Conservation (phyloP, 202 grass and related monocot genomes). For the Digitaria exilis region DNA sequence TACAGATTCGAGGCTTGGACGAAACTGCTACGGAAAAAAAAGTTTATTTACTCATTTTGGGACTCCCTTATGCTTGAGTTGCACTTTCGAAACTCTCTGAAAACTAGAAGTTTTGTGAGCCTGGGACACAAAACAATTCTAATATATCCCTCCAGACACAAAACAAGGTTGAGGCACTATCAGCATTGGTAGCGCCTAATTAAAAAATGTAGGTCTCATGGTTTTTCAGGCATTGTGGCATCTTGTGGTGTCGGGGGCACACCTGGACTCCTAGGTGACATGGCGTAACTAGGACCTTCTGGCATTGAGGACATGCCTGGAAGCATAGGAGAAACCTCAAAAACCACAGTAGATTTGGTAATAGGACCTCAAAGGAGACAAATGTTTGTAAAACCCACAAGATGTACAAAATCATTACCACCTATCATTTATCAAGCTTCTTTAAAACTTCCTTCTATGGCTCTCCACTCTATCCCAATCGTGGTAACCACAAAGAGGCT, state of each 20-base stretch:
- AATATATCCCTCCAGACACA: background rate
- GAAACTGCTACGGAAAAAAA: background rate
- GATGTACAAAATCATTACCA: background rate
- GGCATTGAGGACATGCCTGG: background rate
- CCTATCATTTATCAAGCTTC: background rate
- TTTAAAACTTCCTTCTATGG: background rate
- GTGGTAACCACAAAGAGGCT: no score
- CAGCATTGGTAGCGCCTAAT: background rate
- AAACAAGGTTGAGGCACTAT: background rate
- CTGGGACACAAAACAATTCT: background rate
- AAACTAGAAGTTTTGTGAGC: background rate
- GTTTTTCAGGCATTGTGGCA: background rate
- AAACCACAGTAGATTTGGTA: background rate
- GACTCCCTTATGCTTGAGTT: background rate
- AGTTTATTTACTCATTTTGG: background rate
- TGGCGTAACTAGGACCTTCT: background rate
- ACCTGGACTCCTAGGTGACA: background rate
- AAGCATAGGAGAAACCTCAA: background rate
- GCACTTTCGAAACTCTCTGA: background rate
- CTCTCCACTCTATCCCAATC: background rate
- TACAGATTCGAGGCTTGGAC: background rate
- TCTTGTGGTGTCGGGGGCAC: background rate
- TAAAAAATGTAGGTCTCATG: background rate
- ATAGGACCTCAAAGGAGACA: background rate
- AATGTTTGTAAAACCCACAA: background rate